A percentile compares a stretch with the other conserved stretches of the same genome.
Evolutionary conservation across 2,329 filamentous ascomycete genomes (phyloP).

Genomic region (Arthrobotrys sinensis): DNA sequence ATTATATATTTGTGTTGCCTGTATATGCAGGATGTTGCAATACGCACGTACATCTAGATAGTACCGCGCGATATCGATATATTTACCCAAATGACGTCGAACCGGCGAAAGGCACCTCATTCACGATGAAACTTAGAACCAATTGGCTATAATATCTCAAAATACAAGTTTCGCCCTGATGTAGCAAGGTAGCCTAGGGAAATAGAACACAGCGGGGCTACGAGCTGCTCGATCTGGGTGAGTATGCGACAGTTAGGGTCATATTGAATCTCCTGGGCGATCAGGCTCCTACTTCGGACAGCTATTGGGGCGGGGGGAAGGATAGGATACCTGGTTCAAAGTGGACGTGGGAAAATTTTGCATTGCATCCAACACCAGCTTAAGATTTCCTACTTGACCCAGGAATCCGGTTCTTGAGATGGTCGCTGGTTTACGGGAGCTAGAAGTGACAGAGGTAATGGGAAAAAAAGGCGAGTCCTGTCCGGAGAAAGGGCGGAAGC

Average conservation of each 20-base stretch:
- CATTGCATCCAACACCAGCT: slow-evolving; percentile 40
- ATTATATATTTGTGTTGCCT: slow-evolving; percentile 36
- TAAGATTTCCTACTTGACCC: slow-evolving; percentile 37
- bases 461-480: slow-evolving; percentile 40
- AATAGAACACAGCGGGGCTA: slow-evolving; percentile 11
- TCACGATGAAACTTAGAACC: background rate
- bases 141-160: slow-evolving; percentile 13
- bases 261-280: slow-evolving; percentile 20
- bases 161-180: background rate
- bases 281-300: slow-evolving; percentile 41
- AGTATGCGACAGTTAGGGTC: slow-evolving; percentile 10
- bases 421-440: slow-evolving; percentile 48
- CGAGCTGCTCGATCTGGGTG: slow-evolving; percentile 33
- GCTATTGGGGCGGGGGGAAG: slow-evolving; percentile 3
- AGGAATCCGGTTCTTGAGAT: slow-evolving; percentile 51
- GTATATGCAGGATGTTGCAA: slow-evolving; percentile 26
- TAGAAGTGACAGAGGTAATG: slow-evolving; percentile 32
- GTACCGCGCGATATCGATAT: slow-evolving; percentile 1
- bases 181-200: slow-evolving; percentile 7
- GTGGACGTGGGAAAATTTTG: slow-evolving; percentile 49
- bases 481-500: slow-evolving; percentile 53
- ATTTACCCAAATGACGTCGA: slow-evolving; percentile 21
- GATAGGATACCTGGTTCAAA: slow-evolving; percentile 24
- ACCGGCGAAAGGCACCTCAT: background rate
- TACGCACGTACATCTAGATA: slow-evolving; percentile 3